Evolutionary conservation across 768 basidiomycete genomes (phyloP).

Genomic region (Mycena filopes): DNA sequence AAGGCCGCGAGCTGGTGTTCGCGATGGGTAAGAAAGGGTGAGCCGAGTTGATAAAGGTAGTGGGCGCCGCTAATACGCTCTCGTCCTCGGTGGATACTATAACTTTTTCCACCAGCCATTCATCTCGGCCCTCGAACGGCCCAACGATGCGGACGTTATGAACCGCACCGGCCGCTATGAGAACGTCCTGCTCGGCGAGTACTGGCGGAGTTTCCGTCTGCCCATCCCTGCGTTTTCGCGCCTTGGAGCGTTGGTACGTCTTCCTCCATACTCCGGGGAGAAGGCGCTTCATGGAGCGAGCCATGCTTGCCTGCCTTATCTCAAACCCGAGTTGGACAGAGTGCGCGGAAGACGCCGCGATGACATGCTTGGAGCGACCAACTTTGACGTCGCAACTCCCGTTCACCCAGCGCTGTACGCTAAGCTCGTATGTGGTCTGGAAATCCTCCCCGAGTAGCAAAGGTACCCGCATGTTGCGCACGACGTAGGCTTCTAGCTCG

Average conservation of each 20-base stretch:
- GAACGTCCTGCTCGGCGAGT: background rate
- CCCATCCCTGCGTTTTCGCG: no score
- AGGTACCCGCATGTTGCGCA: no score
- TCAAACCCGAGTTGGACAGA: background rate
- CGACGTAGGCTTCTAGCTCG: background rate
- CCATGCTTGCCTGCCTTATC: background rate
- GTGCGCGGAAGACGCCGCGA: background rate
- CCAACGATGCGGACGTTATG: slow-evolving; percentile 2
- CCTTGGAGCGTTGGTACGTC: no score
- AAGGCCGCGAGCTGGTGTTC: slow-evolving; percentile 24
- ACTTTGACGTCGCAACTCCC: background rate
- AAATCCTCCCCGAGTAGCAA: no score
- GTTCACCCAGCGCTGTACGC: no score
- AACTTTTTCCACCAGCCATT: slow-evolving; percentile 33
- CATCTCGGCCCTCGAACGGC: background rate
- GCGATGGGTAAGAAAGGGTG: slow-evolving; percentile 28
- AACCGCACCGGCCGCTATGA: background rate
- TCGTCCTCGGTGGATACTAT: slow-evolving; percentile 16
- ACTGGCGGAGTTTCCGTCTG: background rate
- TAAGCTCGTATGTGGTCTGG: no score
- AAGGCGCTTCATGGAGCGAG: background rate
- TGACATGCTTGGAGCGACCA: background rate
- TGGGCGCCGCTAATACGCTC: slow-evolving; percentile 12
- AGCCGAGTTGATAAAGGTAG: slow-evolving; percentile 16
- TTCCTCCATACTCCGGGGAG: no score